Evolutionary conservation across 192 early-diverging fungal species (phyloP).

Genomic region (Backusella luteola): DNA sequence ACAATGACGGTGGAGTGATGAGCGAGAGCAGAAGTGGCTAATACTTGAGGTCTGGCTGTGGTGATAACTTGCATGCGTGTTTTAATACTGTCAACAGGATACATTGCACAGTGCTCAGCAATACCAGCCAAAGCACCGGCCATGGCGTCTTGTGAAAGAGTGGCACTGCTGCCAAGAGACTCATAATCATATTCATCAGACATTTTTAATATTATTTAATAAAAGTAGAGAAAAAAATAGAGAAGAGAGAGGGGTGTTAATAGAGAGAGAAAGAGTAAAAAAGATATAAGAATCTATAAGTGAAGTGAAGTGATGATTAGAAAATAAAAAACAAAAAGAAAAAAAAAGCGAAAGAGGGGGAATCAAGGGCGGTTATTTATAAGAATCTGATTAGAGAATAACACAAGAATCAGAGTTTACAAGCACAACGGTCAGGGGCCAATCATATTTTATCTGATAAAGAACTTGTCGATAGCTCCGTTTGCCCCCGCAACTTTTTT

Average conservation of each 20-base stretch:
- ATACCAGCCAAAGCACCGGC: conserved; percentile 97
- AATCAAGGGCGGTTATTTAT: conserved; percentile 7
- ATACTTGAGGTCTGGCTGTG: conserved; percentile 36
- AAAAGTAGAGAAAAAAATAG: neutral
- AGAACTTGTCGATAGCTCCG: conserved; percentile 1
- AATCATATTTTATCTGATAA: conserved; percentile 14
- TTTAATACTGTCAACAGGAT: conserved; percentile 93
- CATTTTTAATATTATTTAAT: conserved; percentile 12
- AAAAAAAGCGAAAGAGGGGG: neutral
- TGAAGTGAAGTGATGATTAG: neutral
- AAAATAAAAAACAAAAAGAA: neutral
- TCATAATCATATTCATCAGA: conserved; percentile 86
- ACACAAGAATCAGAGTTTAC: neutral
- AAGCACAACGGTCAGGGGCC: neutral
- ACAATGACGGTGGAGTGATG: conserved; percentile 52
- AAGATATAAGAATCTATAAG: neutral
- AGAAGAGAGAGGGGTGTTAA: neutral
- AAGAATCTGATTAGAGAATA: conserved; percentile 4
- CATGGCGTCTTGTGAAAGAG: conserved; percentile 74
- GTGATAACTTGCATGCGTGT: conserved; percentile 91
- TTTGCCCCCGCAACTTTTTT: neutral
- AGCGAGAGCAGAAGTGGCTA: neutral
- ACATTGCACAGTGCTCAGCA: conserved; percentile 94
- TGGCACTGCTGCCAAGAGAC: conserved; percentile 75
- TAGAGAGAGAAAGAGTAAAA: neutral